phyloP scores from a whole-genome alignment of 306 rosid genomes.

The Cicer judaicum region DNA sequence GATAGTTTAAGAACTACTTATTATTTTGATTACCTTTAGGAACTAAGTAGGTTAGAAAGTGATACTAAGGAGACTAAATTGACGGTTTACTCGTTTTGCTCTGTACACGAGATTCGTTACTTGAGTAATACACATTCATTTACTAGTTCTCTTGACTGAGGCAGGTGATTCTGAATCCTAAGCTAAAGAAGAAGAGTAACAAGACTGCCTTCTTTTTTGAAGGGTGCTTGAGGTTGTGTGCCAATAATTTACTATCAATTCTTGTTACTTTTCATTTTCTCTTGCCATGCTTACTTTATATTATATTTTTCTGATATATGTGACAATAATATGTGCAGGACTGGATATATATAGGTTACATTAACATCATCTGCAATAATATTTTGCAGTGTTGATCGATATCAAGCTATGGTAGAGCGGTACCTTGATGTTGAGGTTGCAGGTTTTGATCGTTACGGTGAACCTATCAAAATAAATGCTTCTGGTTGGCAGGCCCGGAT shows the following conservation, averaged over 20 bases:
- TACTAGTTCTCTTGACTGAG: slow-evolving; percentile 48
- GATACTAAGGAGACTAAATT: too few relatives aligned
- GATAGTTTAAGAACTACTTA: too few relatives aligned
- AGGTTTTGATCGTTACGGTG: slow-evolving; percentile 81
- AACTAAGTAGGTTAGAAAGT: too few relatives aligned
- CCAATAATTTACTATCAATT: neutral
- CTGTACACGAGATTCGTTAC: slow-evolving; percentile 26
- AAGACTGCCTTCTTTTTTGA: slow-evolving; percentile 81
- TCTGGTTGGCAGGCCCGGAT: slow-evolving; percentile 95
- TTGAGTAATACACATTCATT: slow-evolving; percentile 43
- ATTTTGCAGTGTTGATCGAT: slow-evolving; percentile 74
- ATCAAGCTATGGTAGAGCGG: slow-evolving; percentile 81
- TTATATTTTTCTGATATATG: neutral
- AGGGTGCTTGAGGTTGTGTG: slow-evolving; percentile 82
- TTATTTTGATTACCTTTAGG: too few relatives aligned
- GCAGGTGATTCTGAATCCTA: slow-evolving; percentile 82
- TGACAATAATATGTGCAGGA: neutral
- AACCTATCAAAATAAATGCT: slow-evolving; percentile 66
- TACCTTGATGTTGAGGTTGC: slow-evolving; percentile 75
- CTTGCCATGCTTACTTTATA: neutral
- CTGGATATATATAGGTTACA: neutral
- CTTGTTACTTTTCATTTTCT: neutral
- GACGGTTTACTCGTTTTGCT: neutral
- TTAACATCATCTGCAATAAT: neutral
- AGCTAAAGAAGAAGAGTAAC: slow-evolving; percentile 68